Conservation (phyloP, 2,329 filamentous ascomycete species). For the Neoscytalidium dimidiatum region DNA sequence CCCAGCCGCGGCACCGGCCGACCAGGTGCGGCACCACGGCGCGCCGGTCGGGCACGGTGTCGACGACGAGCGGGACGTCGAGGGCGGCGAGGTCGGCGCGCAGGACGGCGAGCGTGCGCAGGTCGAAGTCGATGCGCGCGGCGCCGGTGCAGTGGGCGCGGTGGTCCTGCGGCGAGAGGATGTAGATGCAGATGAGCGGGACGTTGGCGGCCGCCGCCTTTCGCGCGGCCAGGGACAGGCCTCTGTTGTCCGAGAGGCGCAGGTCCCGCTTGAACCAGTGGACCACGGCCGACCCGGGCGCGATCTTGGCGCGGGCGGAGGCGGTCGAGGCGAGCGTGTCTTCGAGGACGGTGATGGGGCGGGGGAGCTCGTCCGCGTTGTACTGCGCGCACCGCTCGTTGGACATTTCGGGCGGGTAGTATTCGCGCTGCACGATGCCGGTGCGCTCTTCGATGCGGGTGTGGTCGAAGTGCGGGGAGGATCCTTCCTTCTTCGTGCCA, state of each 20-base stretch:
- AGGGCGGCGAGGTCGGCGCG: conserved; percentile 67
- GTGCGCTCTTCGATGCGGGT: conserved; percentile 38
- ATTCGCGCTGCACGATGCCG: conserved; percentile 57
- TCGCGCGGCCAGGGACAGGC: conserved; percentile 65
- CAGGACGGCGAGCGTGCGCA: conserved; percentile 70
- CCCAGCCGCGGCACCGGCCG: conserved; percentile 70
- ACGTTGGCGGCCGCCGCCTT: conserved; percentile 67
- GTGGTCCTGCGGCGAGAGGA: conserved; percentile 81
- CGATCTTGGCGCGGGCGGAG: conserved; percentile 52
- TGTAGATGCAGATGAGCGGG: conserved; percentile 74
- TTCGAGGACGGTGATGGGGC: conserved; percentile 71
- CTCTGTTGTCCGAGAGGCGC: conserved; percentile 71
- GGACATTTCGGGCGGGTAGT: conserved; percentile 84
- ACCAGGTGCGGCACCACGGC: conserved; percentile 63
- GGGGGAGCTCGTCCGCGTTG: conserved; percentile 65
- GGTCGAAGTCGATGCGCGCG: conserved; percentile 74
- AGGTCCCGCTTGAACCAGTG: conserved; percentile 93
- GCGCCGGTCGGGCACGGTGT: conserved; percentile 68
- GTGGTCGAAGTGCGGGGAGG: conserved; percentile 30
- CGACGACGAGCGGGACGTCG: conserved; percentile 76
- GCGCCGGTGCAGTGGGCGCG: conserved; percentile 76
- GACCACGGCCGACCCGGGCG: conserved; percentile 65
- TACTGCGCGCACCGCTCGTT: conserved; percentile 77
- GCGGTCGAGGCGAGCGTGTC: conserved; percentile 64
- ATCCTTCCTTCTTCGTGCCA: conserved; percentile 4